These are phyloP conservation scores for Theileria orientalis DNA, from an alignment of 169 alveolate species.

Conservation along the genomic window DNA sequence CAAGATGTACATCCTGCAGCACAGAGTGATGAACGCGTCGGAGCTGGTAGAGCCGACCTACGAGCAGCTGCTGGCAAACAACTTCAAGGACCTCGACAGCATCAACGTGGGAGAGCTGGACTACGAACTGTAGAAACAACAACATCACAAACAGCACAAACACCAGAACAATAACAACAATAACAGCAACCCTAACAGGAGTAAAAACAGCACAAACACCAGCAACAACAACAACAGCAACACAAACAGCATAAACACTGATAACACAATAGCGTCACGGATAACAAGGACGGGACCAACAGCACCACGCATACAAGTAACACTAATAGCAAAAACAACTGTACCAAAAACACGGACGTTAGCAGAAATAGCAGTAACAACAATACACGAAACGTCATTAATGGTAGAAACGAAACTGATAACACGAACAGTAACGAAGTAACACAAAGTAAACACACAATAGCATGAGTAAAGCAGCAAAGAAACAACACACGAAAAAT, in stretches of 20 bases:
- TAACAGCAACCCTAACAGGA: neutral
- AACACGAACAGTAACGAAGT: no score
- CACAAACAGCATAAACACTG: no score
- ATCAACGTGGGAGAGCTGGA: slow-evolving; percentile 35
- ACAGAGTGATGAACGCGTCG: slow-evolving; percentile 14
- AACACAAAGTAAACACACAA: no score
- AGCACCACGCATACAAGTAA: neutral
- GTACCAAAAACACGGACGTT: no score
- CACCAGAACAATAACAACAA: neutral
- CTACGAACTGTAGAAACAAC: neutral
- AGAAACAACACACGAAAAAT: no score
- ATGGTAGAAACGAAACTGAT: no score
- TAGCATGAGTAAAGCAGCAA: no score
- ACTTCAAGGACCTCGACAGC: slow-evolving; percentile 51
- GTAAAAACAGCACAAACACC: neutral
- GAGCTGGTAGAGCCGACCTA: slow-evolving; percentile 61
- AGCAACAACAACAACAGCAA: neutral
- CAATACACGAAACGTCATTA: no score
- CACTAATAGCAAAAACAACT: neutral
- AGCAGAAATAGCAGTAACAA: no score
- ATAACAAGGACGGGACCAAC: neutral
- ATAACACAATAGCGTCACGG: neutral
- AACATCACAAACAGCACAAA: neutral
- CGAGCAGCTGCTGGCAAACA: slow-evolving; percentile 62
- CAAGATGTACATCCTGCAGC: slow-evolving; percentile 60